These are phyloP conservation scores for Rickenella mellea DNA, from an alignment of 768 basidiomycete genomes.

Conservation along the genomic window DNA sequence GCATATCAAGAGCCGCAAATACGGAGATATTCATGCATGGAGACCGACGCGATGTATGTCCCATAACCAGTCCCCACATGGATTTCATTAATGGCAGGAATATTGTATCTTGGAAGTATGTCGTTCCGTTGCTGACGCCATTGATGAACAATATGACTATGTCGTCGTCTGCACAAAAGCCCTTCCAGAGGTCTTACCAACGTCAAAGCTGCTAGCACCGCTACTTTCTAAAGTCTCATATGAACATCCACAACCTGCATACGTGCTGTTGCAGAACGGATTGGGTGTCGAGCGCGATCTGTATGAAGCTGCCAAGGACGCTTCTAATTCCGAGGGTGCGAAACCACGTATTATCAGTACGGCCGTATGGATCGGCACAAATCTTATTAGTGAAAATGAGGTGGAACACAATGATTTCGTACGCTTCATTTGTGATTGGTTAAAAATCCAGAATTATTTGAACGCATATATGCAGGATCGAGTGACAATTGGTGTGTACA, in stretches of 20 bases:
- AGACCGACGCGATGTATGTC: conserved; percentile 53
- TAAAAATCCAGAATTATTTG: neutral
- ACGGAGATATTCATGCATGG: conserved; percentile 49
- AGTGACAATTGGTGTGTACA: conserved; percentile 45
- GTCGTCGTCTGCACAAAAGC: conserved; percentile 66
- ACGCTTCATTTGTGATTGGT: conserved; percentile 13
- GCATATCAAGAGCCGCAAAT: conserved; percentile 47
- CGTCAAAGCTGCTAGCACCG: conserved; percentile 45
- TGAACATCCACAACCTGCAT: conserved; percentile 40
- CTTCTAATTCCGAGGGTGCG: conserved; percentile 26
- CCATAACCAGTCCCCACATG: conserved; percentile 1
- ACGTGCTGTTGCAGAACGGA: conserved; percentile 64
- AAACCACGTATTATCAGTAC: conserved; percentile 43
- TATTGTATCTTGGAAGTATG: conserved; percentile 45
- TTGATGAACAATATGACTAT: conserved; percentile 50
- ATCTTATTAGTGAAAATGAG: conserved; percentile 33
- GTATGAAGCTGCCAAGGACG: conserved; percentile 37
- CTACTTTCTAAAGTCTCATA: conserved; percentile 37
- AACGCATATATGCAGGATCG: conserved; percentile 35
- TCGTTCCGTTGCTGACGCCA: conserved; percentile 47
- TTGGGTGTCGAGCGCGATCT: conserved; percentile 61
- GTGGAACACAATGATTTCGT: conserved; percentile 47
- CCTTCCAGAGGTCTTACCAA: conserved; percentile 54
- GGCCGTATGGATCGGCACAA: conserved; percentile 46
- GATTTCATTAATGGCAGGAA: neutral